A percentile compares a stretch with the other conserved stretches of the same genome.
phyloP scores from a whole-genome alignment of 2,329 filamentous ascomycete species.

The Madurella fahalii region DNA sequence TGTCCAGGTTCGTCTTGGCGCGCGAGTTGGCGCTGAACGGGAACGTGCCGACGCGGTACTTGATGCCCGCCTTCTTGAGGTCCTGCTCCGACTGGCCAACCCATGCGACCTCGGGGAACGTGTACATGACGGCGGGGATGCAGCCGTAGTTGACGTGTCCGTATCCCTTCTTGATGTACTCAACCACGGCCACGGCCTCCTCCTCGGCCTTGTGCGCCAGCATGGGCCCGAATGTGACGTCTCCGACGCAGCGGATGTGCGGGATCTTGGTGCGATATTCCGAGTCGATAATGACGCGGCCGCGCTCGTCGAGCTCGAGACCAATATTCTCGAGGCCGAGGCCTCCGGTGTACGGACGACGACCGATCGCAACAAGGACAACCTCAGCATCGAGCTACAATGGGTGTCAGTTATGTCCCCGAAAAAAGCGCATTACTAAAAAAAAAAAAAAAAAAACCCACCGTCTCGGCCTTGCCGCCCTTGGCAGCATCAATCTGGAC shows the following conservation, averaged over 20 bases:
- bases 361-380: conserved; percentile 93
- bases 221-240: conserved; percentile 97
- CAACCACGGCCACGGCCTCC: conserved; percentile 88
- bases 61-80: conserved; percentile 81
- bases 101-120: conserved; percentile 96
- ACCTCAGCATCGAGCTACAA: conserved; percentile 83
- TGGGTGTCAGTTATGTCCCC: conserved; percentile 6
- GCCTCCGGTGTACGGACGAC: conserved; percentile 87
- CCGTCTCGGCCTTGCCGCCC: conserved; percentile 89
- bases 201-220: conserved; percentile 99
- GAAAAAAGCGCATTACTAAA: background rate
- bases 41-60: conserved; percentile 92
- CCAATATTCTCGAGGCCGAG: conserved; percentile 93
- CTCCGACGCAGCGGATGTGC: conserved; percentile 94
- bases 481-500: conserved; percentile 88
- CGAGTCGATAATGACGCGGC: conserved; percentile 93
- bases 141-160: conserved; percentile 98
- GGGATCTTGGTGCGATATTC: conserved; percentile 98
- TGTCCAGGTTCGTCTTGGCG: conserved; percentile 97
- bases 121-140: conserved; percentile 99
- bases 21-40: conserved; percentile 97
- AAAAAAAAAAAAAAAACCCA: conserved; percentile 42
- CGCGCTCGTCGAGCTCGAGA: conserved; percentile 85
- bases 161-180: conserved; percentile 97
- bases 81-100: conserved; percentile 97